Evolutionary conservation across 2,329 filamentous ascomycete genomes (phyloP).

Genomic region (Colletotrichum somersetense): DNA sequence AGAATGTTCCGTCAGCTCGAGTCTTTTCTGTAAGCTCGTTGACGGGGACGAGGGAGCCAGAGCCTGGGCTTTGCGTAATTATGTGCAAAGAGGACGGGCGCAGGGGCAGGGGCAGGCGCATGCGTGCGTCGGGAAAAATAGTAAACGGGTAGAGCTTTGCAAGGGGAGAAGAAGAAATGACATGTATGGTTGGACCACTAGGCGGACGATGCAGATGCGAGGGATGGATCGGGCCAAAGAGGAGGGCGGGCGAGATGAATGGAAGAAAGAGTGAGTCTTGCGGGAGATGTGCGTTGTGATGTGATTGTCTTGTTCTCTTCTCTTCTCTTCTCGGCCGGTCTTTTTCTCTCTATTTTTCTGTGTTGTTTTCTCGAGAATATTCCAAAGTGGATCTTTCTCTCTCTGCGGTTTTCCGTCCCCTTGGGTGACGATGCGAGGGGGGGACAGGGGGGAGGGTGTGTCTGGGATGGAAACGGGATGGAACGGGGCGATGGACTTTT

Average conservation of each 20-base stretch:
- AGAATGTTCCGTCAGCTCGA: conserved; percentile 10
- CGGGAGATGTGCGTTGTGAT: conserved; percentile 10
- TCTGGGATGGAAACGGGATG: conserved; percentile 2
- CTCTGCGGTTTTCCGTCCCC: neutral
- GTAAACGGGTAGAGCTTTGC: neutral
- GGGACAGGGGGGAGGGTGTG: neutral
- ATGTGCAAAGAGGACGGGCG: conserved; percentile 5
- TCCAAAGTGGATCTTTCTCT: conserved; percentile 28
- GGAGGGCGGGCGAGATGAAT: neutral
- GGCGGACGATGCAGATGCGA: conserved; percentile 27
- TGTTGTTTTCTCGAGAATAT: conserved; percentile 39
- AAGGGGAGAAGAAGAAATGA: neutral
- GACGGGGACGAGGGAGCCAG: conserved; percentile 10
- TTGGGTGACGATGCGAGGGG: conserved; percentile 10
- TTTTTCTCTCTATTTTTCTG: conserved; percentile 6
- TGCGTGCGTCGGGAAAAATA: conserved; percentile 4
- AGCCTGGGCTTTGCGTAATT: conserved; percentile 18
- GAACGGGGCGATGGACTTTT: neutral
- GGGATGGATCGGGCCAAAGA: conserved; percentile 32
- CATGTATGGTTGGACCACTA: conserved; percentile 3
- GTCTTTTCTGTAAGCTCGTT: conserved; percentile 1
- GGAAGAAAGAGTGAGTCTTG: neutral
- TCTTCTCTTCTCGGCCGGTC: neutral
- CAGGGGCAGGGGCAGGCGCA: neutral
- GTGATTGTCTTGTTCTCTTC: neutral